phyloP scores from a whole-genome alignment of 257 asterid genomes.

The Phtheirospermum japonicum region DNA sequence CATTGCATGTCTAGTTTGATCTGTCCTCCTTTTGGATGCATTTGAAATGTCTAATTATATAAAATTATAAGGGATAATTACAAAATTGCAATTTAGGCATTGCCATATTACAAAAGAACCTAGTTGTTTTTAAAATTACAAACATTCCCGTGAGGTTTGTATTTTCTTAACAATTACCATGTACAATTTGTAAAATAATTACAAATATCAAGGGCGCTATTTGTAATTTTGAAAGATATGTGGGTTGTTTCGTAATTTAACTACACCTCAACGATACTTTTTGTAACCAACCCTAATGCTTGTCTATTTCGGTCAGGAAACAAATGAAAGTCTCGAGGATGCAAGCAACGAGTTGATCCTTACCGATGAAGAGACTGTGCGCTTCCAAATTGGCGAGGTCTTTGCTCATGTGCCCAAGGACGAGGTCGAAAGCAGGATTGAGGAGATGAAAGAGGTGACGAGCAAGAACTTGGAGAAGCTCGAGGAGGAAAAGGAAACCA shows the following conservation, averaged over 20 bases:
- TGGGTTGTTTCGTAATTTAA: no score
- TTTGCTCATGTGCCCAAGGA: constrained; percentile 82
- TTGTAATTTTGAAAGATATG: neutral
- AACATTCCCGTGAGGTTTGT: no score
- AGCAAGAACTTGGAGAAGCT: constrained; percentile 69
- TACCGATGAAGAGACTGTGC: constrained; percentile 78
- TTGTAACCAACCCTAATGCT: neutral
- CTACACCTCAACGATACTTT: neutral
- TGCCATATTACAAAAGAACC: no score
- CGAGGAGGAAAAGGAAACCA: constrained; percentile 69
- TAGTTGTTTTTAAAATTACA: no score
- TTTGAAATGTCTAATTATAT: no score
- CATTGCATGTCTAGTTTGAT: no score
- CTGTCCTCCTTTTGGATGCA: no score
- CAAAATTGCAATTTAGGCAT: no score
- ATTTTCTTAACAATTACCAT: no score
- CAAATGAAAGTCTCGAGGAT: constrained; percentile 79
- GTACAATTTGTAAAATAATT: neutral
- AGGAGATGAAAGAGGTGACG: constrained; percentile 64
- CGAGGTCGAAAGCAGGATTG: constrained; percentile 84
- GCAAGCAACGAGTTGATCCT: constrained; percentile 92
- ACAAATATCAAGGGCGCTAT: neutral
- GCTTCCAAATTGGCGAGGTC: constrained; percentile 92
- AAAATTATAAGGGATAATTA: no score
- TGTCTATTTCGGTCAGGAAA: constrained; percentile 49